These are phyloP conservation scores for Nakaseomyces glabratus DNA, from an alignment of 1,139 yeast genomes.

Conservation along the genomic window DNA sequence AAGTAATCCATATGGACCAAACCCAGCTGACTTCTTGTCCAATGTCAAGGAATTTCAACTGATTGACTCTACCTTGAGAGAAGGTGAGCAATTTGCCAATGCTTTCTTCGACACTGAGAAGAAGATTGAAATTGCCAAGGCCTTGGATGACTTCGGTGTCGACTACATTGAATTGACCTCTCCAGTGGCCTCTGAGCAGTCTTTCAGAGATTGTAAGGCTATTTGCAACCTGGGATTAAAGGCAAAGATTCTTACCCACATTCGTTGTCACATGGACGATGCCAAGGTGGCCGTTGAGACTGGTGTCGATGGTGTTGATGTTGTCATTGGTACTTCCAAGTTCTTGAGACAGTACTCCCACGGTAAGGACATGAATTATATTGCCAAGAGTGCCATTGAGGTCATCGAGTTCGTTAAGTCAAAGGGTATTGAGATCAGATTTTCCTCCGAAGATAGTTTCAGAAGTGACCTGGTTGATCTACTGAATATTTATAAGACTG, in stretches of 20 bases:
- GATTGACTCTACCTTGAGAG: conserved; percentile 92
- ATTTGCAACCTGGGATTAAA: conserved; percentile 93
- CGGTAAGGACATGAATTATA: conserved; percentile 98
- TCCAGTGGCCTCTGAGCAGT: conserved; percentile 95
- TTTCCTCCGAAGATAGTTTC: conserved; percentile 95
- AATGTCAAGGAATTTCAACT: conserved; percentile 84
- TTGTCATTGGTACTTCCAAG: conserved; percentile 95
- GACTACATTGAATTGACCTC: conserved; percentile 96
- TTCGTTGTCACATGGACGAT: conserved; percentile 98
- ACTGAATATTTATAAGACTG: conserved; percentile 91
- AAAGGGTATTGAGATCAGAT: conserved; percentile 93
- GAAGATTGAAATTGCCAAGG: conserved; percentile 96
- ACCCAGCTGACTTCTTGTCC: conserved; percentile 85
- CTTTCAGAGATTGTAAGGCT: conserved; percentile 90
- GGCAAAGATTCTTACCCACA: conserved; percentile 86
- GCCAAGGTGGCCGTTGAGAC: conserved; percentile 95
- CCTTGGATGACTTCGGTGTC: conserved; percentile 94
- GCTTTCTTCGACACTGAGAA: conserved; percentile 93
- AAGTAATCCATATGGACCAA: conserved; percentile 85
- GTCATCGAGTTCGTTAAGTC: conserved; percentile 96
- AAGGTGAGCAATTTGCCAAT: conserved; percentile 98
- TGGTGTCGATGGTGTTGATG: conserved; percentile 98
- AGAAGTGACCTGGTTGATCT: conserved; percentile 94
- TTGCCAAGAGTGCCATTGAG: conserved; percentile 92
- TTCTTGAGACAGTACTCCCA: conserved; percentile 91